Conservation (phyloP, 1,284 basidiomycete genomes). For the Tremellales sp. region DNA sequence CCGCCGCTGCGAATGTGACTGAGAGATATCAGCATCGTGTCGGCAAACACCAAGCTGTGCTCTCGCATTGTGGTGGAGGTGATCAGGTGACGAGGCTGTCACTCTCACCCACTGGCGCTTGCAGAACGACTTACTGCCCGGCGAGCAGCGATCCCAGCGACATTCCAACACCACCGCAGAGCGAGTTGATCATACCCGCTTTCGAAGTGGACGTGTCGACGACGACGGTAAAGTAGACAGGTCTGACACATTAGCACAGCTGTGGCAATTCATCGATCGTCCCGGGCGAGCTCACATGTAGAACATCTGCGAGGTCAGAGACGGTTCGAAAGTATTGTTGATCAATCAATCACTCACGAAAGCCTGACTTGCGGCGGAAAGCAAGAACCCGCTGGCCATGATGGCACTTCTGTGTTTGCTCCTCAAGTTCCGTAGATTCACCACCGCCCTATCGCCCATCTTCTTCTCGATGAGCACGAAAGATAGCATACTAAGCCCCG, state of each 20-base stretch:
- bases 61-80: too few species aligned
- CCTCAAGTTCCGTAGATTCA: slow-evolving; percentile 70
- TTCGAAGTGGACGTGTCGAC: slow-evolving; percentile 36
- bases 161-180: slow-evolving; percentile 74
- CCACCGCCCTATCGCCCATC: slow-evolving; percentile 65
- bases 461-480: slow-evolving; percentile 71
- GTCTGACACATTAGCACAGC: slow-evolving; percentile 17
- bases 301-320: slow-evolving; percentile 16
- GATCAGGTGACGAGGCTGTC: background rate
- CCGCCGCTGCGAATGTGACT: slow-evolving; percentile 44
- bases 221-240: slow-evolving; percentile 46
- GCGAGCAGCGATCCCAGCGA: slow-evolving; percentile 78
- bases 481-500: slow-evolving; percentile 53
- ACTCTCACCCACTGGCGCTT: too few species aligned
- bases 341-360: slow-evolving; percentile 51
- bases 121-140: slow-evolving; percentile 66
- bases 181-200: slow-evolving; percentile 53
- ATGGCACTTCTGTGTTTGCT: slow-evolving; percentile 60
- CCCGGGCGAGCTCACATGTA: slow-evolving; percentile 31
- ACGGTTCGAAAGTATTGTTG: background rate
- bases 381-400: slow-evolving; percentile 34
- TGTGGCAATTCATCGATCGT: too few species aligned
- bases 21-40: slow-evolving; percentile 3
- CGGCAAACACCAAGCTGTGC: too few species aligned
- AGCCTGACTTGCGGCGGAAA: slow-evolving; percentile 71